Conservation (phyloP, 257 asterid genomes). For the Primulina eburnea region DNA sequence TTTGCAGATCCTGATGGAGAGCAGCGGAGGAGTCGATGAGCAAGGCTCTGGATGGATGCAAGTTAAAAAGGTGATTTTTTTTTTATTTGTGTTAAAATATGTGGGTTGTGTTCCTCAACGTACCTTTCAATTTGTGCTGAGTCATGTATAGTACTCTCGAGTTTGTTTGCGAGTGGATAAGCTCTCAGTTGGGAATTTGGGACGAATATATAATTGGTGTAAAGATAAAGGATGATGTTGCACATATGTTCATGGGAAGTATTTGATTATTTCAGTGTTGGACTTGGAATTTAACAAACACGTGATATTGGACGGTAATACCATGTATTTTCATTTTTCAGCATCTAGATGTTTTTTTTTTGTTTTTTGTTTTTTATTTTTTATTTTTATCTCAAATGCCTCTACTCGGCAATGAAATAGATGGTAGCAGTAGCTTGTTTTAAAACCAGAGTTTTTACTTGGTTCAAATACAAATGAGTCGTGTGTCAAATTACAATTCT, state of each 20-base stretch:
- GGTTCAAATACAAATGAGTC: slow-evolving; percentile 4
- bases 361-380: too few relatives aligned
- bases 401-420: neutral
- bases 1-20: slow-evolving; percentile 49
- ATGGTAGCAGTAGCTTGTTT: neutral
- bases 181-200: slow-evolving; percentile 15
- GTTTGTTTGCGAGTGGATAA: slow-evolving; percentile 18
- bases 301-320: neutral
- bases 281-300: neutral
- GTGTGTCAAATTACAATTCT: slow-evolving; percentile 3
- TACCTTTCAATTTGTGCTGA: slow-evolving; percentile 4
- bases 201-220: neutral
- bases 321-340: neutral
- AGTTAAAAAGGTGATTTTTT: slow-evolving; percentile 74
- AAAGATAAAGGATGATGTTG: slow-evolving; percentile 15
- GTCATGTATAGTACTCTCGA: neutral
- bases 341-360: slow-evolving; percentile 2
- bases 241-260: slow-evolving; percentile 9
- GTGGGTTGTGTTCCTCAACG: slow-evolving; percentile 11
- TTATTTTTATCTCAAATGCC: neutral
- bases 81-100: neutral
- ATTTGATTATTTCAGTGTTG: neutral
- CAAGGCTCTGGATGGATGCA: slow-evolving; percentile 97
- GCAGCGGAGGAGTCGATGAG: slow-evolving; percentile 66
- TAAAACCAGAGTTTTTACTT: neutral